Percentiles rank a stretch among this genome's conserved stretches.
These are phyloP conservation scores for Lepidium didymum DNA, from an alignment of 345 rosid species.

Conservation along the genomic window DNA sequence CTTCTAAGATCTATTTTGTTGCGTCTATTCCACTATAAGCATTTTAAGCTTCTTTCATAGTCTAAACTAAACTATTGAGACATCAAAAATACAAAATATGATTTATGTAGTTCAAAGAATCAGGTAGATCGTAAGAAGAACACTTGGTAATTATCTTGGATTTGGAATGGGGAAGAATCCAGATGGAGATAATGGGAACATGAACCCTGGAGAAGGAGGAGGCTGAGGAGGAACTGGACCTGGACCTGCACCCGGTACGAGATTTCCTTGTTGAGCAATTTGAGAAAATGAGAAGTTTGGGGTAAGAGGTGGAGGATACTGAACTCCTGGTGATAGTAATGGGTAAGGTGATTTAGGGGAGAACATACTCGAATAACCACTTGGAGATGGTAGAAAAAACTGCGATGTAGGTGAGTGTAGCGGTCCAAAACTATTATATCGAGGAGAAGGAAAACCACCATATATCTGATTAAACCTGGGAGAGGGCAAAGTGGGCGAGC, in stretches of 20 bases:
- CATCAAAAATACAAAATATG: neutral
- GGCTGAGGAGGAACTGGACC: conserved; percentile 52
- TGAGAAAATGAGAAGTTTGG: conserved; percentile 77
- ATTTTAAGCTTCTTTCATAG: conserved; percentile 6
- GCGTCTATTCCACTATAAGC: conserved; percentile 17
- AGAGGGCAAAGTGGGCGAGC: conserved; percentile 37
- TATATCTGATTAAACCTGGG: conserved; percentile 44
- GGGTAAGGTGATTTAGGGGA: conserved; percentile 78
- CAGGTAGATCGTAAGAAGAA: neutral
- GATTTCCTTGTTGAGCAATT: conserved; percentile 55
- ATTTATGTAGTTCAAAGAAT: neutral
- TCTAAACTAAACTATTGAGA: conserved; percentile 10
- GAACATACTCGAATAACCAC: conserved; percentile 47
- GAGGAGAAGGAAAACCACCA: conserved; percentile 46
- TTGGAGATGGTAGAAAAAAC: conserved; percentile 69
- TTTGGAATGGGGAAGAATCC: conserved; percentile 25
- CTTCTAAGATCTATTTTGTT: conserved; percentile 6
- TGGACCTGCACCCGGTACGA: conserved; percentile 65
- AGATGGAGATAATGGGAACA: conserved; percentile 40
- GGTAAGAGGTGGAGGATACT: conserved; percentile 67
- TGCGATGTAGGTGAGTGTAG: conserved; percentile 82
- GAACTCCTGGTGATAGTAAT: conserved; percentile 63
- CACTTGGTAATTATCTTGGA: conserved; percentile 27
- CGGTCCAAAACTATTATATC: conserved; percentile 50
- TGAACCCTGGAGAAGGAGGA: conserved; percentile 63